Conservation (phyloP, 2,329 filamentous ascomycete genomes). For the Myriosclerotinia scirpicola region DNA sequence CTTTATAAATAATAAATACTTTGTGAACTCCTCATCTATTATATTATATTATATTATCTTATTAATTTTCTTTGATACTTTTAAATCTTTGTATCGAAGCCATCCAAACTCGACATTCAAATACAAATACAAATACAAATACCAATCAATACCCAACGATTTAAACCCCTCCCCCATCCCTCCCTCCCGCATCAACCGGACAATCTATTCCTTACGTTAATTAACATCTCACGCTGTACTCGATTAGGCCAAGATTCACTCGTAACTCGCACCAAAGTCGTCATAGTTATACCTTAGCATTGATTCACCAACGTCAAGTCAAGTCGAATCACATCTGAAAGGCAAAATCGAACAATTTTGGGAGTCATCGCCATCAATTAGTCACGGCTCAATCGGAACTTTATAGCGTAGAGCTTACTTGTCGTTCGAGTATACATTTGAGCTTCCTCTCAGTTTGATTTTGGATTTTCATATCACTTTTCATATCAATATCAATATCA, state of each 20-base stretch:
- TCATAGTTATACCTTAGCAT: not conserved
- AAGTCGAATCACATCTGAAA: not conserved
- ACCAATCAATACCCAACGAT: too few relatives aligned
- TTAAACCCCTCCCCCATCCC: not conserved
- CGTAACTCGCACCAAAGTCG: not conserved
- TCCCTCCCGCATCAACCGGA: conserved; percentile 5
- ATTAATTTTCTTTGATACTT: too few relatives aligned
- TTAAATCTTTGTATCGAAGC: not conserved
- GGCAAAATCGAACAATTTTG: not conserved
- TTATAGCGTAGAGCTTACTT: conserved; percentile 14
- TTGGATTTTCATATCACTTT: not conserved
- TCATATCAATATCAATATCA: not conserved
- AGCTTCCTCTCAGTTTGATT: not conserved
- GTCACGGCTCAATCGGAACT: conserved; percentile 2
- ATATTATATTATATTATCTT: not conserved
- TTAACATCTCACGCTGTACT: not conserved
- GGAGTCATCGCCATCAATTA: conserved; percentile 10
- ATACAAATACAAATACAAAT: not conserved
- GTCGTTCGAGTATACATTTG: not conserved
- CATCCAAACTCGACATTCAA: not conserved
- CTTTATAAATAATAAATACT: too few relatives aligned
- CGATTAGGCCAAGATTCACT: not conserved
- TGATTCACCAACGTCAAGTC: not conserved
- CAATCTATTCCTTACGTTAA: not conserved
- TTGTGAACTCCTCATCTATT: too few relatives aligned